phyloP scores from a whole-genome alignment of 371 early-diverging fungal species.

The Saksenaea vasiformis region DNA sequence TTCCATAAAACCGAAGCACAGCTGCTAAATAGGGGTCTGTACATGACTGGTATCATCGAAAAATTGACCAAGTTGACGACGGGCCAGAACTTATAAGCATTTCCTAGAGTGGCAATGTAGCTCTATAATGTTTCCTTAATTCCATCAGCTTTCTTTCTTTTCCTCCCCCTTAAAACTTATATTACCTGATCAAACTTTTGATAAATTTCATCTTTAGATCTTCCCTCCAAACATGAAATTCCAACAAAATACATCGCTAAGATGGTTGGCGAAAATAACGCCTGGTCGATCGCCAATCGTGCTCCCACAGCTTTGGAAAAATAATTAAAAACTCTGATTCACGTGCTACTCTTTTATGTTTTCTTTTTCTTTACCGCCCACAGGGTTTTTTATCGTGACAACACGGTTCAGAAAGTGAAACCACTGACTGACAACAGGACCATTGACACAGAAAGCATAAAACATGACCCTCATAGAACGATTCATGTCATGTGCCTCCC shows the following conservation, averaged over 20 bases:
- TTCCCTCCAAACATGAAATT: conserved; percentile 65
- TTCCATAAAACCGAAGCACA: conserved; percentile 73
- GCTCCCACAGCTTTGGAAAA: conserved; percentile 16
- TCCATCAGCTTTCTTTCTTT: background rate
- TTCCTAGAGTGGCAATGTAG: conserved; percentile 49
- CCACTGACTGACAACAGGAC: conserved; percentile 36
- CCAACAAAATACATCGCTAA: conserved; percentile 60
- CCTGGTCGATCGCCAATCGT: conserved; percentile 65
- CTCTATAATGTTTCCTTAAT: conserved; percentile 12
- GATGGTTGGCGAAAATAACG: conserved; percentile 69
- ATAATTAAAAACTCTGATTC: background rate
- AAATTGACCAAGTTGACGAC: conserved; percentile 75
- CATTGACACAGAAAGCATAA: conserved; percentile 28
- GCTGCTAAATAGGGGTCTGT: conserved; percentile 71
- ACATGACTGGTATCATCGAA: conserved; percentile 63
- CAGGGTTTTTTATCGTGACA: conserved; percentile 22
- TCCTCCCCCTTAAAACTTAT: background rate
- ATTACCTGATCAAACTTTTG: conserved; percentile 49
- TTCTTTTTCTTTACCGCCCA: conserved; percentile 14
- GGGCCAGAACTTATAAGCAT: conserved; percentile 79
- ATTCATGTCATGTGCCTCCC: conserved; percentile 22
- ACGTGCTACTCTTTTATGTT: background rate
- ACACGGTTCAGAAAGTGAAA: conserved; percentile 23
- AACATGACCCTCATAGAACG: conserved; percentile 26
- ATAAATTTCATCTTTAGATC: conserved; percentile 48